These are phyloP conservation scores for Didymella glomerata DNA, from an alignment of 2,329 filamentous ascomycete genomes.

Conservation along the genomic window DNA sequence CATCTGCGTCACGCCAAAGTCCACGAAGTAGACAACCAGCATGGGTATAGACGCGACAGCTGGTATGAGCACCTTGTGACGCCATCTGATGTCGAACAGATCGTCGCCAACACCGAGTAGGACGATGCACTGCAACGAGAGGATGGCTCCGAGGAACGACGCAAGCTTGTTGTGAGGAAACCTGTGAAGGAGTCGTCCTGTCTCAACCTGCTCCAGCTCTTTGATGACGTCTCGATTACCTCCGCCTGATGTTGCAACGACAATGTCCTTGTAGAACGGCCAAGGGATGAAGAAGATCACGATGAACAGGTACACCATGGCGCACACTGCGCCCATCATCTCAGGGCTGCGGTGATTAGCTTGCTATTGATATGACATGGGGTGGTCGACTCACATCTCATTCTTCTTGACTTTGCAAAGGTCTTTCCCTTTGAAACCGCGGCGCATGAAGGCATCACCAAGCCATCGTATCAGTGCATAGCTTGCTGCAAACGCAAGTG, in stretches of 20 bases:
- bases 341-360: constrained; percentile 70
- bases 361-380: background rate
- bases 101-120: constrained; percentile 95
- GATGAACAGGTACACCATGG: constrained; percentile 87
- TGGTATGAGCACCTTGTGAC: constrained; percentile 98
- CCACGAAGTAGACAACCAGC: constrained; percentile 96
- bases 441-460: constrained; percentile 84
- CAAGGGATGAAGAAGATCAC: constrained; percentile 95
- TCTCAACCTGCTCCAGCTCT: constrained; percentile 75
- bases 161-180: constrained; percentile 98
- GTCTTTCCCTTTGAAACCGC: constrained; percentile 89
- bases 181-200: constrained; percentile 83
- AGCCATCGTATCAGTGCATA: constrained; percentile 94
- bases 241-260: constrained; percentile 90
- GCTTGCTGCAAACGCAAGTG: constrained; percentile 80
- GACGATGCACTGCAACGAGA: constrained; percentile 88
- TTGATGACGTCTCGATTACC: constrained; percentile 88
- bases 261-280: constrained; percentile 97
- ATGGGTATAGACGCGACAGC: constrained; percentile 92
- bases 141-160: constrained; percentile 91
- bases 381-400: constrained; percentile 69
- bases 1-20: constrained; percentile 96
- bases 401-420: constrained; percentile 78
- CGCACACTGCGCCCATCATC: constrained; percentile 94
- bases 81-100: constrained; percentile 97